These are phyloP conservation scores for Xylaria acuta DNA, from an alignment of 495 filamentous ascomycete genomes.

Conservation along the genomic window DNA sequence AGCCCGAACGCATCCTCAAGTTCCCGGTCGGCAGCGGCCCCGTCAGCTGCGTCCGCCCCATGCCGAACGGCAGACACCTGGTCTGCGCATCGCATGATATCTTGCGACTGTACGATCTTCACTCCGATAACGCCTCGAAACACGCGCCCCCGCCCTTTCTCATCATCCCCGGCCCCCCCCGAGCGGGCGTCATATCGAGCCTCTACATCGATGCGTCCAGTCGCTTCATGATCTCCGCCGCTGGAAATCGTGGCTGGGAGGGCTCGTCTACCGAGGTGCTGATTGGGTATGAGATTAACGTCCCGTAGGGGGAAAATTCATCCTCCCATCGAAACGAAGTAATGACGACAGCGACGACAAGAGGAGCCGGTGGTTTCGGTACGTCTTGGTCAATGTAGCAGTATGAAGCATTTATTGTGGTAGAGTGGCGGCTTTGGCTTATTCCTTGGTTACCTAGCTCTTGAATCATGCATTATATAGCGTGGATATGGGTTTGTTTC, in stretches of 20 bases:
- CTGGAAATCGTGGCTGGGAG: slow-evolving; percentile 94
- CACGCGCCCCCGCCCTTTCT: slow-evolving; percentile 89
- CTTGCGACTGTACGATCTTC: slow-evolving; percentile 87
- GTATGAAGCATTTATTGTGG: not conserved
- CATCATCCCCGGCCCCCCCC: slow-evolving; percentile 88
- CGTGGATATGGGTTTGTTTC: not conserved
- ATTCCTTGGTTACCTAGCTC: not conserved
- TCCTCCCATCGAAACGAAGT: not conserved
- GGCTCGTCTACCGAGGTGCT: slow-evolving; percentile 89
- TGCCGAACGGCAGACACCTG: slow-evolving; percentile 93
- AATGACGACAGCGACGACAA: not conserved
- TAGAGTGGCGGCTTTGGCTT: not conserved
- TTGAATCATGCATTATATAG: not conserved
- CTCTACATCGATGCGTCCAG: slow-evolving; percentile 88
- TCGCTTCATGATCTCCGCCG: slow-evolving; percentile 86
- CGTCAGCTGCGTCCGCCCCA: slow-evolving; percentile 83
- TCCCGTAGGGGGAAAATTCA: slow-evolving; percentile 13
- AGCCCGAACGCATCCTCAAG: slow-evolving; percentile 81
- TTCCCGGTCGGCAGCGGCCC: slow-evolving; percentile 89
- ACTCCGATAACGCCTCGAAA: slow-evolving; percentile 64
- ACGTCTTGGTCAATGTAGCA: not conserved
- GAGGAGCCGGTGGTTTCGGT: not conserved
- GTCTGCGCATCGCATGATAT: slow-evolving; percentile 97
- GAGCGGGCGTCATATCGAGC: slow-evolving; percentile 85
- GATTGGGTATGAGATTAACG: slow-evolving; percentile 87